Conservation (phyloP, 1,284 basidiomycete species). For the Rhodotorula sp. region DNA sequence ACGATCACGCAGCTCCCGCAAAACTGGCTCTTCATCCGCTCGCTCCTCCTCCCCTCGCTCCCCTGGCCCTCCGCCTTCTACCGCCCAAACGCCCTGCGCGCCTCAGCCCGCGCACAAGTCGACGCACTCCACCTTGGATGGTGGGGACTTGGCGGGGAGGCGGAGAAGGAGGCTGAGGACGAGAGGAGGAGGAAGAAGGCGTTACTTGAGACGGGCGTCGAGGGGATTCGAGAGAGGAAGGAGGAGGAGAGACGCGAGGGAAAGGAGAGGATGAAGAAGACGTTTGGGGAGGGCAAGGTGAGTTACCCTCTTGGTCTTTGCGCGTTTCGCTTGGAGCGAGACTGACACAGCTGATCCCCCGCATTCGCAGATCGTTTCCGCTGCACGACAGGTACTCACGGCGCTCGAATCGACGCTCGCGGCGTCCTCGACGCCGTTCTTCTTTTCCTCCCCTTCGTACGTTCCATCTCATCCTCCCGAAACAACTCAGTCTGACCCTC, state of each 20-base stretch:
- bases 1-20: slow-evolving; percentile 20
- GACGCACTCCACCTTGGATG: slow-evolving; percentile 30
- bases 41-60: slow-evolving; percentile 24
- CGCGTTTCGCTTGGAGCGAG: not conserved
- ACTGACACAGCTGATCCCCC: not conserved
- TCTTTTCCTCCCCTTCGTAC: slow-evolving; percentile 33
- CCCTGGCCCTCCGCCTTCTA: slow-evolving; percentile 29
- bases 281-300: slow-evolving; percentile 35
- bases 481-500: not conserved
- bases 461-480: not conserved
- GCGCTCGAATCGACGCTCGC: slow-evolving; percentile 36
- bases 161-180: slow-evolving; percentile 30
- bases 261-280: slow-evolving; percentile 36
- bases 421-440: slow-evolving; percentile 28
- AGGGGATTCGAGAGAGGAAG: slow-evolving; percentile 32
- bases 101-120: slow-evolving; percentile 24
- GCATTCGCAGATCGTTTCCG: slow-evolving; percentile 19
- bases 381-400: slow-evolving; percentile 25
- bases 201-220: slow-evolving; percentile 33
- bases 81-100: slow-evolving; percentile 31
- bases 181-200: slow-evolving; percentile 25
- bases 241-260: slow-evolving; percentile 29
- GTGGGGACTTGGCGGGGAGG: slow-evolving; percentile 40
- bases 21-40: slow-evolving; percentile 32
- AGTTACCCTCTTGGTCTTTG: not conserved